phyloP scores from a whole-genome alignment of 306 rosid species.

The Oxytropis ochrocephala region DNA sequence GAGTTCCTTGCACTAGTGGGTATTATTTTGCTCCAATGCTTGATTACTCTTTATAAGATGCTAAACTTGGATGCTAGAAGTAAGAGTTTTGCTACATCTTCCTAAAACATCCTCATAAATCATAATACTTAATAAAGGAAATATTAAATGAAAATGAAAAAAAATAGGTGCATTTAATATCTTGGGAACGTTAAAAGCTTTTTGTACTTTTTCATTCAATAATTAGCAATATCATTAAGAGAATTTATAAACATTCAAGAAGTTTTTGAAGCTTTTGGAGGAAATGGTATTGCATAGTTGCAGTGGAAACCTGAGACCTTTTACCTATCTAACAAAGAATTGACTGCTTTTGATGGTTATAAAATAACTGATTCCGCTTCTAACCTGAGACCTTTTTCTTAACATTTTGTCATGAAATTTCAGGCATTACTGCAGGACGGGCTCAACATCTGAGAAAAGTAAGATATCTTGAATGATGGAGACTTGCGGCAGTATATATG shows the following conservation, averaged over 20 bases:
- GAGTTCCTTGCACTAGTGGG: conserved; percentile 68
- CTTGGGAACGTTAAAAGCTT: background rate
- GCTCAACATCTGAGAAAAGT: conserved; percentile 79
- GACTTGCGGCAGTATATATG: background rate
- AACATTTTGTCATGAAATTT: conserved; percentile 22
- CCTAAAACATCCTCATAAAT: background rate
- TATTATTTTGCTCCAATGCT: conserved; percentile 34
- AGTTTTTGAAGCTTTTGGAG: background rate
- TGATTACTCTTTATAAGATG: background rate
- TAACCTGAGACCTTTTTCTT: too few relatives aligned
- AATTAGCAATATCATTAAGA: background rate
- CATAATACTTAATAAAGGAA: background rate
- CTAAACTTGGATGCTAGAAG: conserved; percentile 1
- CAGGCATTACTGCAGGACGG: conserved; percentile 94
- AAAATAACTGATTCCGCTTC: background rate
- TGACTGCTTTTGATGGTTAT: background rate
- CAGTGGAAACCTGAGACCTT: background rate
- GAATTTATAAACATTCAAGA: background rate
- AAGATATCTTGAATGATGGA: conserved; percentile 25
- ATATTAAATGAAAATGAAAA: background rate
- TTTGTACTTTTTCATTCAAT: background rate
- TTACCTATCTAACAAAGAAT: background rate
- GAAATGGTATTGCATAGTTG: background rate
- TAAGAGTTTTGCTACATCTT: background rate
- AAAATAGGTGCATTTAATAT: background rate